Conservation (phyloP, 305 asterid genomes). For the Nicotiana rustica region DNA sequence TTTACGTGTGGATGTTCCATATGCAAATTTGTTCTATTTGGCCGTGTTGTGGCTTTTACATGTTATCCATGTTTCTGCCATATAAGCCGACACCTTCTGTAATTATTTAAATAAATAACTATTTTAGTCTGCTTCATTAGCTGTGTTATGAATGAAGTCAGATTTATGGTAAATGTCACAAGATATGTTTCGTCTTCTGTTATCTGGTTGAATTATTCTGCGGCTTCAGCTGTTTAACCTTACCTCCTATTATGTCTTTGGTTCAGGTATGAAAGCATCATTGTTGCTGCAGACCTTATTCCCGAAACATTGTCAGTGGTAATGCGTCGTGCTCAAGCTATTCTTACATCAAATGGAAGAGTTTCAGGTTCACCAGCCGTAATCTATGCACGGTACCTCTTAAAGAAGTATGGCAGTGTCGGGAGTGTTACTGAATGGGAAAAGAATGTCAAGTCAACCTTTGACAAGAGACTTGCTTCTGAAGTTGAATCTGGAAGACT, state of each 20-base stretch:
- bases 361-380: conserved; percentile 76
- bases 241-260: conserved; percentile 34
- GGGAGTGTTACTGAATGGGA: conserved; percentile 91
- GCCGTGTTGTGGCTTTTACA: background rate
- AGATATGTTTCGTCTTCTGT: background rate
- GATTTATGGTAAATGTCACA: conserved; percentile 15
- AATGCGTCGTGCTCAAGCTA: conserved; percentile 74
- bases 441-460: conserved; percentile 75
- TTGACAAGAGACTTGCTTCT: conserved; percentile 80
- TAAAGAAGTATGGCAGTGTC: conserved; percentile 74
- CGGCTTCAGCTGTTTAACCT: conserved; percentile 7
- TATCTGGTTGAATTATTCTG: conserved; percentile 14
- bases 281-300: conserved; percentile 89
- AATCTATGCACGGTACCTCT: conserved; percentile 70
- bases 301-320: conserved; percentile 84
- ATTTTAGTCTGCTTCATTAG: background rate
- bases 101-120: background rate
- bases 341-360: conserved; percentile 80
- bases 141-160: conserved; percentile 16
- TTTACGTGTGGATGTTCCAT: background rate
- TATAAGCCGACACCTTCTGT: background rate
- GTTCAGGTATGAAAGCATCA: conserved; percentile 88
- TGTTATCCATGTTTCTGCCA: background rate
- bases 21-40: background rate
- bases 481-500: conserved; percentile 86